Evolutionary conservation across 1,139 yeast genomes (phyloP).

Genomic region (Suhomyces yuchorum): DNA sequence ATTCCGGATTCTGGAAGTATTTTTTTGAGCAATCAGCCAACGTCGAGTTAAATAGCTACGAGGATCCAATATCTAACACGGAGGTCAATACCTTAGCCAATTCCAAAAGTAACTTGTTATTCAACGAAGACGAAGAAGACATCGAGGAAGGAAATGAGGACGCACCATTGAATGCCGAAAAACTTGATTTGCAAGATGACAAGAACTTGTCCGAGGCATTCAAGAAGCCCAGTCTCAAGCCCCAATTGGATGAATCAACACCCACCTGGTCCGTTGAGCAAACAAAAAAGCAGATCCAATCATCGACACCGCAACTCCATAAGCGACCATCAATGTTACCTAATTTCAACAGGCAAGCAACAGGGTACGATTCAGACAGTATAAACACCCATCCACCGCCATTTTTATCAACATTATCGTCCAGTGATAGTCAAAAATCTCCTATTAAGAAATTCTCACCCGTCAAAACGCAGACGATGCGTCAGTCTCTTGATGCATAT

Average conservation of each 20-base stretch:
- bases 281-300: constrained; percentile 25
- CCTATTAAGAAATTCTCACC: constrained; percentile 15
- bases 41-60: constrained; percentile 61
- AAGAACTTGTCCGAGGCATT: constrained; percentile 12
- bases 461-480: constrained; percentile 27
- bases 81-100: constrained; percentile 23
- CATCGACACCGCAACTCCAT: constrained; percentile 40
- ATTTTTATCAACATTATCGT: constrained; percentile 20
- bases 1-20: constrained; percentile 71
- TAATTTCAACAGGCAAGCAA: constrained; percentile 13
- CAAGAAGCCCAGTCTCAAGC: constrained; percentile 27
- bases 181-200: background rate
- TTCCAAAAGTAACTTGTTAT: constrained; percentile 15
- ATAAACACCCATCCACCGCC: constrained; percentile 29
- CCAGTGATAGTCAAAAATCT: constrained; percentile 13
- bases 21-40: constrained; percentile 78
- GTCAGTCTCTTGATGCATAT: constrained; percentile 41
- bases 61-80: constrained; percentile 42
- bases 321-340: constrained; percentile 21
- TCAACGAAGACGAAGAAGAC: constrained; percentile 20
- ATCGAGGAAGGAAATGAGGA: constrained; percentile 10
- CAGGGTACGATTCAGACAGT: constrained; percentile 28
- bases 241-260: constrained; percentile 34
- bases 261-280: constrained; percentile 46
- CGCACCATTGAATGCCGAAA: constrained; percentile 11